Evolutionary conservation across 2,329 filamentous ascomycete species (phyloP).

Genomic region (Bipolaris oryzae): DNA sequence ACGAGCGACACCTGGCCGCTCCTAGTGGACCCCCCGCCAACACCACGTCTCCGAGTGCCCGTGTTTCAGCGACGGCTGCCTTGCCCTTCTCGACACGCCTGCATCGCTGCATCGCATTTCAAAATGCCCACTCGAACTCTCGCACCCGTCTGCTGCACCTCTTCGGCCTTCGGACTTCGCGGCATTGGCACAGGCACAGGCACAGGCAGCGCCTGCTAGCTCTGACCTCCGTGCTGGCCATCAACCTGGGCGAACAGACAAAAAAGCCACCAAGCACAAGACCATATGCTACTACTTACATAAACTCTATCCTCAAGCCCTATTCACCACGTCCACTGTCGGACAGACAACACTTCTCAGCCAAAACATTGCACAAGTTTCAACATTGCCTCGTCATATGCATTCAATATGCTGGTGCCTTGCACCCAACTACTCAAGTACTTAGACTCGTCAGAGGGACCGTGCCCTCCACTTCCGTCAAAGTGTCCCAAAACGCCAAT

Average conservation of each 20-base stretch:
- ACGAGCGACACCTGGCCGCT: background rate
- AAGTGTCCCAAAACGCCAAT: constrained; percentile 25
- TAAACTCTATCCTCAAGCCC: background rate
- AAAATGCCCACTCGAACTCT: background rate
- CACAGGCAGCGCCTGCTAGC: background rate
- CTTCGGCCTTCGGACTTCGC: background rate
- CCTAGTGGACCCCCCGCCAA: background rate
- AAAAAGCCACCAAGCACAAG: background rate
- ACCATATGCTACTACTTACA: background rate
- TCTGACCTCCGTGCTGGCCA: background rate
- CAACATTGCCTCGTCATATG: background rate
- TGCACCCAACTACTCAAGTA: constrained; percentile 11
- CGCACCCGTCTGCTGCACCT: background rate
- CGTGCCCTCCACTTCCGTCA: constrained; percentile 16
- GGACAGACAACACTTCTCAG: background rate
- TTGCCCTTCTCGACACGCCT: background rate
- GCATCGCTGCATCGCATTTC: background rate
- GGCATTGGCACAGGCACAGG: too few relatives aligned
- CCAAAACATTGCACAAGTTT: background rate
- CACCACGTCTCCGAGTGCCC: background rate
- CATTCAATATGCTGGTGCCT: constrained; percentile 16
- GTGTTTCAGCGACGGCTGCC: background rate
- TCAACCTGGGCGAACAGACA: background rate
- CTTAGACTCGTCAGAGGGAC: constrained; percentile 17
- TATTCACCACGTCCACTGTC: background rate